Percentiles rank a stretch among this genome's conserved stretches.
Conservation (phyloP, 805 yeast species). For the Lachancea kluyveri region DNA sequence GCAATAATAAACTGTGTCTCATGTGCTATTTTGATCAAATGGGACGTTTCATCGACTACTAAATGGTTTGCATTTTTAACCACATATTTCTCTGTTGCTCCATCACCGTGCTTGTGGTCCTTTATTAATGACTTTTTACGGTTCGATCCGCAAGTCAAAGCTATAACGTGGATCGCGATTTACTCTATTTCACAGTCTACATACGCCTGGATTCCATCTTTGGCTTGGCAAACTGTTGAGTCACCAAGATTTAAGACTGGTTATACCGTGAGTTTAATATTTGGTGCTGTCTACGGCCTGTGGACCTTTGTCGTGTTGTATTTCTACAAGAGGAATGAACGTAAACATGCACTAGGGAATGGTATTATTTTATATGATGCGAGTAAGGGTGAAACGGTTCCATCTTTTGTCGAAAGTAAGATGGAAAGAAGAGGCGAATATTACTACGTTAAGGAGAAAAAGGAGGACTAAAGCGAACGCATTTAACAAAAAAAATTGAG, state of each 20-base stretch:
- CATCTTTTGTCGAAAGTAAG: constrained; percentile 23
- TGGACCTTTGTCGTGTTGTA: constrained; percentile 49
- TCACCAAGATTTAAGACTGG: constrained; percentile 53
- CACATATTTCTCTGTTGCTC: constrained; percentile 57
- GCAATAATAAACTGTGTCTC: constrained; percentile 49
- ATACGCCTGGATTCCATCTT: constrained; percentile 51
- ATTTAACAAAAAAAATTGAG: too few species aligned
- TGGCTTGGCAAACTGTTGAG: constrained; percentile 50
- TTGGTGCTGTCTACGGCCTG: constrained; percentile 39
- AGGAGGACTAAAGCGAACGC: too few species aligned
- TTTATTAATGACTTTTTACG: constrained; percentile 54
- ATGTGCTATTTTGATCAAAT: constrained; percentile 47
- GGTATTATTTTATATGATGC: constrained; percentile 45
- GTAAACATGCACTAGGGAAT: constrained; percentile 37
- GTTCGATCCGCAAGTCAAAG: constrained; percentile 48
- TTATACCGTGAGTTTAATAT: constrained; percentile 43
- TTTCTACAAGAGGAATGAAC: constrained; percentile 50
- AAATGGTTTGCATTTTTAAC: constrained; percentile 61
- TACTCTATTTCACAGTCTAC: constrained; percentile 55
- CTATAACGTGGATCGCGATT: constrained; percentile 50
- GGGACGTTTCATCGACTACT: constrained; percentile 52
- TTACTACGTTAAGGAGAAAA: constrained; percentile 15
- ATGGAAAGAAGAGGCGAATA: constrained; percentile 27
- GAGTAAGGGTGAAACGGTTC: constrained; percentile 25
- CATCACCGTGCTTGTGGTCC: constrained; percentile 55